Conservation (phyloP, 2,329 filamentous ascomycete genomes). For the Fusarium fujikuroi region DNA sequence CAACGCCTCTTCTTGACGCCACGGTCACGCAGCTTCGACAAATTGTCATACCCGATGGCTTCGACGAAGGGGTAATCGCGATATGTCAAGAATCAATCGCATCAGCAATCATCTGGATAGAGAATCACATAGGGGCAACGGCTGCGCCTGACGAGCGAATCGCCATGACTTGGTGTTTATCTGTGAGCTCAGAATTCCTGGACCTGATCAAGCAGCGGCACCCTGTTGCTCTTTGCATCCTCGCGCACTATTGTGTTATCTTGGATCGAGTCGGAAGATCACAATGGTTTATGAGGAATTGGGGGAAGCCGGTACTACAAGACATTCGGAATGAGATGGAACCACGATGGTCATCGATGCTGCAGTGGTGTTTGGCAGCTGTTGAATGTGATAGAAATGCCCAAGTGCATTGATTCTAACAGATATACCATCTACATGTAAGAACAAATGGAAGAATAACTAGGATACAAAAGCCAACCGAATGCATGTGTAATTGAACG, state of each 20-base stretch:
- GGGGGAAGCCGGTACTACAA: slow-evolving; percentile 16
- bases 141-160: slow-evolving; percentile 8
- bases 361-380: slow-evolving; percentile 30
- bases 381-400: background rate
- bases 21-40: slow-evolving; percentile 19
- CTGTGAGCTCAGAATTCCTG: slow-evolving; percentile 21
- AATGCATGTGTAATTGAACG: background rate
- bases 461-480: background rate
- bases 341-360: background rate
- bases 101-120: slow-evolving; percentile 5
- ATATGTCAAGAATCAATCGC: slow-evolving; percentile 15
- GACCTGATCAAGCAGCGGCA: slow-evolving; percentile 29
- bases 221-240: slow-evolving; percentile 18
- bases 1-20: slow-evolving; percentile 6
- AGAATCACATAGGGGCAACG: background rate
- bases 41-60: slow-evolving; percentile 5
- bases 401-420: background rate
- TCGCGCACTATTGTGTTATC: slow-evolving; percentile 32
- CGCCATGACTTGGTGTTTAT: slow-evolving; percentile 27
- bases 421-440: background rate
- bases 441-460: background rate
- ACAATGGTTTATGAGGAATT: slow-evolving; percentile 29
- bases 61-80: background rate
- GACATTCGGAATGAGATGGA: slow-evolving; percentile 16
- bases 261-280: slow-evolving; percentile 14